phyloP scores from a whole-genome alignment of 2,329 filamentous ascomycete genomes.

The Hypoxylon sp. region DNA sequence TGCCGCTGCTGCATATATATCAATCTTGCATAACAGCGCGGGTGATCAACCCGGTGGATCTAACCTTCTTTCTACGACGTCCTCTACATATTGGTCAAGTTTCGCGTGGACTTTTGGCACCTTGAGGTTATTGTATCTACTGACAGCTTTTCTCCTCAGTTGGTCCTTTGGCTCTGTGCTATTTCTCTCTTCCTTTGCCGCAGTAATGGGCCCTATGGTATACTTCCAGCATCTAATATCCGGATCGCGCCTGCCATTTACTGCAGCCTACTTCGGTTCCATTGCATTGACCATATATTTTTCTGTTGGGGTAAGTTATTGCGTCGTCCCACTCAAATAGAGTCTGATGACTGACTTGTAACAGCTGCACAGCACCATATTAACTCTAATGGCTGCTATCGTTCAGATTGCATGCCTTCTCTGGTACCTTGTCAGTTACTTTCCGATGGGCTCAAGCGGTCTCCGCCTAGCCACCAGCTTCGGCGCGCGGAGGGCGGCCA shows the following conservation, averaged over 20 bases:
- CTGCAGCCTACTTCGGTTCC: conserved; percentile 92
- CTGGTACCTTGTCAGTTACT: conserved; percentile 98
- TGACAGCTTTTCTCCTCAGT: conserved; percentile 64
- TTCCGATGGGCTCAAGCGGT: conserved; percentile 94
- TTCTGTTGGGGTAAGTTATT: conserved; percentile 83
- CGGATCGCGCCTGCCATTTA: conserved; percentile 87
- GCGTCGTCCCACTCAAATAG: background rate
- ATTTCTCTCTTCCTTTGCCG: conserved; percentile 92
- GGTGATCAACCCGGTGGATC: conserved; percentile 45
- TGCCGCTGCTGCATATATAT: conserved; percentile 50
- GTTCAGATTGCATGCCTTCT: conserved; percentile 84
- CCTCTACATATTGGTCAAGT: conserved; percentile 17
- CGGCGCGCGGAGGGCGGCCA: conserved; percentile 83
- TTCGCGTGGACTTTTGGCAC: conserved; percentile 21
- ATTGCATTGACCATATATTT: conserved; percentile 93
- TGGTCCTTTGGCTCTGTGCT: conserved; percentile 94
- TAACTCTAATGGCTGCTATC: conserved; percentile 87
- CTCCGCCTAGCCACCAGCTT: conserved; percentile 88
- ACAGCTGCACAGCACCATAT: conserved; percentile 84
- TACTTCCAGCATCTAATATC: conserved; percentile 90
- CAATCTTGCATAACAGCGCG: conserved; percentile 46
- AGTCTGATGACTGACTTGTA: conserved; percentile 41
- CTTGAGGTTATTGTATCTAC: conserved; percentile 29
- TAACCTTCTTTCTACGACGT: conserved; percentile 42
- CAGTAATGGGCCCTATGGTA: conserved; percentile 89